Percentiles rank a stretch among this genome's conserved stretches.
phyloP scores from a whole-genome alignment of 2,329 filamentous ascomycete genomes.

The Alternaria arborescens region DNA sequence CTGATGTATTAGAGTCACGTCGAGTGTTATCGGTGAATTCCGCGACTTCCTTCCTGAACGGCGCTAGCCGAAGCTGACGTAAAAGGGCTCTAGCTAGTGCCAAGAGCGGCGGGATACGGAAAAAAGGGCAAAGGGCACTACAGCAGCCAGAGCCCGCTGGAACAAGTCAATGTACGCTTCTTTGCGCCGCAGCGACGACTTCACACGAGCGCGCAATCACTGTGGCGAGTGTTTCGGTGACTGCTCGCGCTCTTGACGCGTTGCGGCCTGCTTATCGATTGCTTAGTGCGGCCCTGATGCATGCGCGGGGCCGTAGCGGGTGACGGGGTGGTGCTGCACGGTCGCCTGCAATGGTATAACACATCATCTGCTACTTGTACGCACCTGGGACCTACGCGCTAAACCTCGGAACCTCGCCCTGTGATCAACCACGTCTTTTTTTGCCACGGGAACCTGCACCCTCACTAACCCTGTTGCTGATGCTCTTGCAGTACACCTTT shows the following conservation, averaged over 20 bases:
- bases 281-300: conserved; percentile 22
- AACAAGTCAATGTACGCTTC: not conserved
- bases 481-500: conserved; percentile 6
- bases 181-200: not conserved
- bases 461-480: conserved; percentile 12
- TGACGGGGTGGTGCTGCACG: conserved; percentile 18
- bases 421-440: conserved; percentile 10
- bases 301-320: conserved; percentile 23
- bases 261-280: conserved; percentile 32
- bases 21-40: conserved; percentile 25
- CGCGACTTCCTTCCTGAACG: conserved; percentile 32
- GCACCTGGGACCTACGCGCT: conserved; percentile 28
- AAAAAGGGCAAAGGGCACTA: not conserved
- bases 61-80: conserved; percentile 33
- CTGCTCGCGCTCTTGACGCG: conserved; percentile 23
- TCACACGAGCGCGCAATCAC: not conserved
- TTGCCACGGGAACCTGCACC: not conserved
- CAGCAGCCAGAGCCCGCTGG: not conserved
- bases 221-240: not conserved
- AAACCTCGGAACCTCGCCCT: conserved; percentile 16
- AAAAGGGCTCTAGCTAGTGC: conserved; percentile 12
- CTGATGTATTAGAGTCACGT: conserved; percentile 1
- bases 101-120: conserved; percentile 7
- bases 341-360: conserved; percentile 32
- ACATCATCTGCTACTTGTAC: conserved; percentile 38